Percentiles rank a stretch among this genome's conserved stretches.
These are phyloP conservation scores for Saururus chinensis DNA, from an alignment of 164 flowering plant species.

Conservation along the genomic window DNA sequence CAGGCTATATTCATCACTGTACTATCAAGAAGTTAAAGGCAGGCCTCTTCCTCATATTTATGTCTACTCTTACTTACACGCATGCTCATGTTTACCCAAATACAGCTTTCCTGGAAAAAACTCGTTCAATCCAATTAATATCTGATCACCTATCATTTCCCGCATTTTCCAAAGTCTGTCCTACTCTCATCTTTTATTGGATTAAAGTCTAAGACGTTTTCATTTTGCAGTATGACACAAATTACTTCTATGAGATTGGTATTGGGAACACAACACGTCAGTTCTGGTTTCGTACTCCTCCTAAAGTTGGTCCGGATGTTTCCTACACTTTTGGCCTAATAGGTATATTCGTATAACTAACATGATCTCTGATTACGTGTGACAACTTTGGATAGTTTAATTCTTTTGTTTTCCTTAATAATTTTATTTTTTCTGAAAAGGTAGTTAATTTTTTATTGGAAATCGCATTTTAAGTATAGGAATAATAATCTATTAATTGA, in stretches of 20 bases:
- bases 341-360: slow-evolving; percentile 10
- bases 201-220: background rate
- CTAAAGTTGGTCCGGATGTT: slow-evolving; percentile 35
- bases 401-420: background rate
- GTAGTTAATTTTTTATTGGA: too few relatives aligned
- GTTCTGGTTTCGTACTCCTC: slow-evolving; percentile 42
- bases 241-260: slow-evolving; percentile 31
- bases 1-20: slow-evolving; percentile 50
- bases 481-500: too few relatives aligned
- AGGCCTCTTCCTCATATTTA: background rate
- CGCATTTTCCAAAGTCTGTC: background rate
- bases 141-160: background rate
- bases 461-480: too few relatives aligned
- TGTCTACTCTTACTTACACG: background rate
- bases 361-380: background rate
- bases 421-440: too few relatives aligned
- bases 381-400: background rate
- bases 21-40: slow-evolving; percentile 35
- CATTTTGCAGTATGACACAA: slow-evolving; percentile 21
- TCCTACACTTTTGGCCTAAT: slow-evolving; percentile 43
- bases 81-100: background rate
- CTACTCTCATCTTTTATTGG: too few relatives aligned
- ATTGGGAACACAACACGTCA: slow-evolving; percentile 16
- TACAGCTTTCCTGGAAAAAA: background rate
- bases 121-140: background rate